A percentile compares a stretch with the other conserved stretches of the same genome.
These are phyloP conservation scores for Xylogone sp. DNA, from an alignment of 2,329 filamentous ascomycete species.

Conservation along the genomic window DNA sequence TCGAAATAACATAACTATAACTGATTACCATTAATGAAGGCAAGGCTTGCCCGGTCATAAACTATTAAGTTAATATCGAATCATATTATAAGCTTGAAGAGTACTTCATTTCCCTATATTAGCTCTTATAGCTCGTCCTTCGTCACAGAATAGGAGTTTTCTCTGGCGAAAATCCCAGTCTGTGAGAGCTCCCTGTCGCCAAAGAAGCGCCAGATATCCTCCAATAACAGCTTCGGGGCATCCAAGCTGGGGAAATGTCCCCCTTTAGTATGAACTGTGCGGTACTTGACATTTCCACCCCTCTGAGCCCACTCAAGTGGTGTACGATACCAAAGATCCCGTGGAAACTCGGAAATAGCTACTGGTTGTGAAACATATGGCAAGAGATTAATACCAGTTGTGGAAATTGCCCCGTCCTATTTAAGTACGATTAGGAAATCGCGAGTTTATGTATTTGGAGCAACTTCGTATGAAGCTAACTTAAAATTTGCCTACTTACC, in stretches of 20 bases:
- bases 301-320: constrained; percentile 8
- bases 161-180: constrained; percentile 3
- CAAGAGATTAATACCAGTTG: background rate
- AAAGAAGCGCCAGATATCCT: constrained; percentile 10
- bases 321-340: constrained; percentile 9
- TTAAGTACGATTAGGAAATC: background rate
- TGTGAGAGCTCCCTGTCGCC: constrained; percentile 7
- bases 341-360: constrained; percentile 3
- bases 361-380: constrained; percentile 5
- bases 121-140: too few relatives aligned
- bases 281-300: constrained; percentile 7
- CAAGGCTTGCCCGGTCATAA: too few relatives aligned
- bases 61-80: too few relatives aligned
- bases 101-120: too few relatives aligned
- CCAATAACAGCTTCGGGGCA: constrained; percentile 7
- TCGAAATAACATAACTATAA: too few relatives aligned
- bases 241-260: constrained; percentile 12
- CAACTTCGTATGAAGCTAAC: too few relatives aligned
- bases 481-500: background rate
- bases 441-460: background rate
- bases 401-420: background rate
- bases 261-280: constrained; percentile 4
- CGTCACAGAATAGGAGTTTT: too few relatives aligned
- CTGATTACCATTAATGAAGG: too few relatives aligned
- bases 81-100: too few relatives aligned